Conservation (phyloP, 306 rosid genomes). For the Styphnolobium japonicum region DNA sequence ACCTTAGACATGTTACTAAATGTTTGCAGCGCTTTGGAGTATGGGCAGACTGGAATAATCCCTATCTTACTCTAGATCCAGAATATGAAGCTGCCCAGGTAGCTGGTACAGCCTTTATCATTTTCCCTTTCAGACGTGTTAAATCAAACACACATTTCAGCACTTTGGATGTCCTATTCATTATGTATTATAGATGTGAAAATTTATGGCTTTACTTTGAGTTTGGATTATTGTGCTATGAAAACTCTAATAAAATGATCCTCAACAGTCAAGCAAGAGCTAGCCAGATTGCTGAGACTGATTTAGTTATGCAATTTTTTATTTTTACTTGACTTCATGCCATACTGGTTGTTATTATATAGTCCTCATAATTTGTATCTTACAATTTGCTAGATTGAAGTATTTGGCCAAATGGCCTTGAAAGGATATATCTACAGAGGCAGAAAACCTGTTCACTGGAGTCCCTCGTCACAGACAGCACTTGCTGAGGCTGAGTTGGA, state of each 20-base stretch:
- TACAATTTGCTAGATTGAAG: slow-evolving; percentile 74
- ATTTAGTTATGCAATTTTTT: slow-evolving; percentile 13
- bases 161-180: slow-evolving; percentile 15
- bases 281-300: background rate
- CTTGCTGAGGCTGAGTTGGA: slow-evolving; percentile 99
- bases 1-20: slow-evolving; percentile 39
- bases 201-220: background rate
- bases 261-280: slow-evolving; percentile 21
- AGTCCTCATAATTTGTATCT: background rate
- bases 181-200: background rate
- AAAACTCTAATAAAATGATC: background rate
- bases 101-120: slow-evolving; percentile 45
- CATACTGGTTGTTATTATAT: background rate
- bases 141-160: slow-evolving; percentile 14
- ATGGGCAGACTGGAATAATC: slow-evolving; percentile 98
- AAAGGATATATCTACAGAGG: slow-evolving; percentile 93
- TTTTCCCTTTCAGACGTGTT: slow-evolving; percentile 19
- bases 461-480: slow-evolving; percentile 97
- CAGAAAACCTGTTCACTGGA: slow-evolving; percentile 99
- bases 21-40: slow-evolving; percentile 91
- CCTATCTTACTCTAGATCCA: slow-evolving; percentile 89
- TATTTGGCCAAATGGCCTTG: slow-evolving; percentile 95
- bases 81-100: slow-evolving; percentile 99
- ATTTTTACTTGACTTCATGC: background rate
- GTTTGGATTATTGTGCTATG: slow-evolving; percentile 10